phyloP scores from a whole-genome alignment of 1,284 basidiomycete genomes.

The Leccinum subrobustum region DNA sequence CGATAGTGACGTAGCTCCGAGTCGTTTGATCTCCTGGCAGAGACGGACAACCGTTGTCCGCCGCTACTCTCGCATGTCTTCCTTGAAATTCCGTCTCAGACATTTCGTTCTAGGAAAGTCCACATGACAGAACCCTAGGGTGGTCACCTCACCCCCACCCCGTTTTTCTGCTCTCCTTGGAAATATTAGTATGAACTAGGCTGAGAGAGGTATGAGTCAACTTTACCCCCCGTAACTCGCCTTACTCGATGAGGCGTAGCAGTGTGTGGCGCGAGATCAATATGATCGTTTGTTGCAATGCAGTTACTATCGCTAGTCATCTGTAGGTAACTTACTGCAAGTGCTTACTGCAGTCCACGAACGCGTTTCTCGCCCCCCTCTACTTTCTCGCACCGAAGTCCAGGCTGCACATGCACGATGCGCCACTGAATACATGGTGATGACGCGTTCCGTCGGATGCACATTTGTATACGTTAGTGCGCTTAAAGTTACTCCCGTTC shows the following conservation, averaged over 20 bases:
- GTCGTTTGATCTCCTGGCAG: not conserved
- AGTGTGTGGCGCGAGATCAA: not conserved
- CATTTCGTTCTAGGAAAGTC: conserved; percentile 2
- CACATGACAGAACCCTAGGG: not conserved
- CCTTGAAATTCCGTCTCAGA: not conserved
- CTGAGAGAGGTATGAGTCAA: not conserved
- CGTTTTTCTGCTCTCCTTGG: not conserved
- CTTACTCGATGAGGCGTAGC: not conserved
- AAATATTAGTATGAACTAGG: not conserved
- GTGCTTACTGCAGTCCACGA: not conserved
- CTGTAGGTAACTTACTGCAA: not conserved
- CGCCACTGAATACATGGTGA: not conserved
- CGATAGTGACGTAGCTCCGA: not conserved
- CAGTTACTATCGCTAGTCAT: not conserved
- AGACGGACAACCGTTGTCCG: not conserved
- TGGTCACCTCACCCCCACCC: conserved; percentile 6
- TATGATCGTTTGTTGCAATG: not conserved
- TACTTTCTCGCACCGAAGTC: not conserved
- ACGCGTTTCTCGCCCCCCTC: not conserved
- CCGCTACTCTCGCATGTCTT: not conserved
- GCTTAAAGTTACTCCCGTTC: not conserved
- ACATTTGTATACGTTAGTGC: not conserved
- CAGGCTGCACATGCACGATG: not conserved
- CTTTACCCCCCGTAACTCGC: not conserved
- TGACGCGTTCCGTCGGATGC: not conserved